Percentiles rank a stretch among this genome's conserved stretches.
Evolutionary conservation across 2,329 filamentous ascomycete genomes (phyloP).

Genomic region (Xylariaceae sp.): DNA sequence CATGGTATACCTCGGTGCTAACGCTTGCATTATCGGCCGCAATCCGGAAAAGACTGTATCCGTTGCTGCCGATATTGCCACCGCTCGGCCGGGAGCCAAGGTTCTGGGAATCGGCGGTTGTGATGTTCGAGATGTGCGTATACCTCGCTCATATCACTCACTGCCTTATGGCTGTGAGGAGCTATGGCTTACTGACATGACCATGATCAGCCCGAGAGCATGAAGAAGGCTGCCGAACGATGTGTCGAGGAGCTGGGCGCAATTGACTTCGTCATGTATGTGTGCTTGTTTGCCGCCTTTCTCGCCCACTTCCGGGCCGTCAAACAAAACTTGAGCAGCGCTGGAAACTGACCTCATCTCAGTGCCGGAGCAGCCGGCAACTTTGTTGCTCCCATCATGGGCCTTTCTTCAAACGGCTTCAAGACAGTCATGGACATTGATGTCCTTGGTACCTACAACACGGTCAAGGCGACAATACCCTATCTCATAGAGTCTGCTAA

Average conservation of each 20-base stretch:
- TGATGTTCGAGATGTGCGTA: slow-evolving; percentile 64
- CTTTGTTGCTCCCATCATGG: slow-evolving; percentile 80
- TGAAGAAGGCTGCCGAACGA: slow-evolving; percentile 68
- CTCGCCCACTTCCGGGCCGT: not conserved
- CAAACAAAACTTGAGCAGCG: slow-evolving; percentile 1
- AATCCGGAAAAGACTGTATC: slow-evolving; percentile 81
- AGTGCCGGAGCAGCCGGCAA: slow-evolving; percentile 94
- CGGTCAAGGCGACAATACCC: slow-evolving; percentile 83
- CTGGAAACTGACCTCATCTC: slow-evolving; percentile 5
- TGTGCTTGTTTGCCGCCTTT: slow-evolving; percentile 38
- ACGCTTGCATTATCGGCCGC: slow-evolving; percentile 90
- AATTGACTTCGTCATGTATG: slow-evolving; percentile 97
- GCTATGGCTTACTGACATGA: slow-evolving; percentile 8
- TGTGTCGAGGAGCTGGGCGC: slow-evolving; percentile 78
- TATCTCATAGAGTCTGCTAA: slow-evolving; percentile 70
- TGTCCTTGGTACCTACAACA: slow-evolving; percentile 89
- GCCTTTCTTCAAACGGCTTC: slow-evolving; percentile 83
- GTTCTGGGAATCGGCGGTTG: slow-evolving; percentile 81
- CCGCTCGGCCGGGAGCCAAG: slow-evolving; percentile 68
- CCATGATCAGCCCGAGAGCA: slow-evolving; percentile 47
- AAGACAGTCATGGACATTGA: slow-evolving; percentile 96
- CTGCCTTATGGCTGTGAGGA: slow-evolving; percentile 4
- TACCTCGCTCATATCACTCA: not conserved
- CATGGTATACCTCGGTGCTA: slow-evolving; percentile 81
- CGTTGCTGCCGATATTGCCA: slow-evolving; percentile 75